Evolutionary conservation across 495 filamentous ascomycete genomes (phyloP), one percentile per base, ranked within the genome.

Genomic region (Annulohypoxylon bovei): DNA sequence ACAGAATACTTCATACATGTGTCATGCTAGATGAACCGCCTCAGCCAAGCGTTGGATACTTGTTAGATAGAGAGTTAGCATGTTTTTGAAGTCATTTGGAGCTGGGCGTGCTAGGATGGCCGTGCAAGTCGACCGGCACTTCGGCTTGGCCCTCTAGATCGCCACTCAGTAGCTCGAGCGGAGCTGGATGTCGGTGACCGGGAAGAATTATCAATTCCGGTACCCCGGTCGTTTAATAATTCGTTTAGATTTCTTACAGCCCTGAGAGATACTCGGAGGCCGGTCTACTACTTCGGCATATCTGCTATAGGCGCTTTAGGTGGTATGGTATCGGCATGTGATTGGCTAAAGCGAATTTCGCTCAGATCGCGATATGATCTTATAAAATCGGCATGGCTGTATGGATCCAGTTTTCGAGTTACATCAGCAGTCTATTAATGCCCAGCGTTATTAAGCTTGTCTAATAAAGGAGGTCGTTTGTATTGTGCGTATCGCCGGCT

Each of bases 271-370:
- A 22, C 18, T 18, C 23, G 46, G 46, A 50, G 46, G 4, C 35
- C 18, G 30, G 32, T 23, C 8, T 32, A 30, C 12, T 6, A 18
- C 42, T 53, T 58, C 32, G 62, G 53, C 28, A 50, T 53, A 49
- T 62, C 14, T 53, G 28, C 27, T 53, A 53, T 64, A n/a, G 40
- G 18, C n/a, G 62, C 22, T 28, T 9, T 42, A 18, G 55, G n/a
- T 18, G 9, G 33, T 53, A 42, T 46, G 40, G 42, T 39, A 23
- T 25, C 12, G 3, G n/a, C 61, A 30, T 57, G 62, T 65, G 32
- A 54, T 64, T 52, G 42, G 52, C 7, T 4, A 20, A 49, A n/a
- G 52, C 63, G 63, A 66, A 42, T 59, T 58, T 66, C 63, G 63
- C 53, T 33, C 54, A 46, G 50, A 56, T 66, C 63, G 53, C 63